Evolutionary conservation across 176 grass and related monocot genomes (phyloP).

Genomic region (Saccharum officinarum): DNA sequence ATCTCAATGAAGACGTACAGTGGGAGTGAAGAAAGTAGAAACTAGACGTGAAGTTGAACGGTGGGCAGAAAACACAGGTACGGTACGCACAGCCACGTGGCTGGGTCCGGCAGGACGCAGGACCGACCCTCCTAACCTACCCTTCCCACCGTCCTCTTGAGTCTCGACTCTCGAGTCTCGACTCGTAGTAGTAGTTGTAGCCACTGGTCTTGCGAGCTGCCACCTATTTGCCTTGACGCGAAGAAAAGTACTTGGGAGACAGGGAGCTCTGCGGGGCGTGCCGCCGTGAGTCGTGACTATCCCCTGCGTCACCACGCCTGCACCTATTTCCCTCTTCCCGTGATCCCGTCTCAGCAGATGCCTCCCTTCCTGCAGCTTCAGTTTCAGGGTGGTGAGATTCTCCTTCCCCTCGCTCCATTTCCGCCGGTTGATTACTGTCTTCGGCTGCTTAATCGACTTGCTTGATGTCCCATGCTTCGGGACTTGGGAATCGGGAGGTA

Average conservation of each 20-base stretch:
- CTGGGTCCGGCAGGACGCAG: background rate
- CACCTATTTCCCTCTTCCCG: background rate
- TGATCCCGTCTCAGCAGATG: slow-evolving; percentile 28
- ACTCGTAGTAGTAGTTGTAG: background rate
- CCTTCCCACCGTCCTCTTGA: background rate
- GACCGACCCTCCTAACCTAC: too few species aligned
- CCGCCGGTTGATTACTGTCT: background rate
- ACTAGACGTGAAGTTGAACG: too few species aligned
- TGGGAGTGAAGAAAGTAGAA: too few species aligned
- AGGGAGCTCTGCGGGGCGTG: background rate
- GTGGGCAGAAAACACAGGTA: too few species aligned
- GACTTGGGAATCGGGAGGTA: background rate
- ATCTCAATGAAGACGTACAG: too few species aligned
- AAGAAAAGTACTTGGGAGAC: slow-evolving; percentile 25
- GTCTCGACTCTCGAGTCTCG: background rate
- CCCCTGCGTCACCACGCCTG: background rate
- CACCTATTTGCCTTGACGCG: slow-evolving; percentile 4
- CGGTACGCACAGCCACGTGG: background rate
- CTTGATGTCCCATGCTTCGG: background rate
- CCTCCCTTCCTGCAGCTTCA: slow-evolving; percentile 30
- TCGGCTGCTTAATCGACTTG: background rate
- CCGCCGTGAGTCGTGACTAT: background rate
- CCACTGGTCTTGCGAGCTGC: background rate
- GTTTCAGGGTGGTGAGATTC: slow-evolving; percentile 24
- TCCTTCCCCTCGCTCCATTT: background rate